Evolutionary conservation across 2,329 filamentous ascomycete genomes (phyloP).

Genomic region (Parafenestella ontariensis): DNA sequence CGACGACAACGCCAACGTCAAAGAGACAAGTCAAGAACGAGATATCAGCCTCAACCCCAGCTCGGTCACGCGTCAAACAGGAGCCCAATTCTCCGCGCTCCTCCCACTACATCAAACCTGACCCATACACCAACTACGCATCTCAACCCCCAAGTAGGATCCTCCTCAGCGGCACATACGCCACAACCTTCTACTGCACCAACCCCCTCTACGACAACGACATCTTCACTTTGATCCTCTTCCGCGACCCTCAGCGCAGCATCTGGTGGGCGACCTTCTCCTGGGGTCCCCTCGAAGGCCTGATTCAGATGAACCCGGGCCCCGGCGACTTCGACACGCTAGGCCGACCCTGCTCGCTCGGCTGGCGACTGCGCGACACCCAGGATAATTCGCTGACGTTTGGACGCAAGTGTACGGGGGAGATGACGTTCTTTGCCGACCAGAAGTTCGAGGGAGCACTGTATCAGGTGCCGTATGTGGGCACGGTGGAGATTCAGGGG

Average conservation of each 20-base stretch:
- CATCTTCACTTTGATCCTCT: slow-evolving; percentile 49
- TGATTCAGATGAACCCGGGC: slow-evolving; percentile 50
- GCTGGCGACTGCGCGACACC: slow-evolving; percentile 44
- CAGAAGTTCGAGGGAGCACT: slow-evolving; percentile 28
- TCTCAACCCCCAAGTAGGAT: slow-evolving; percentile 16
- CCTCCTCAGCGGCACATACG: slow-evolving; percentile 56
- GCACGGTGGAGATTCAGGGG: slow-evolving; percentile 35
- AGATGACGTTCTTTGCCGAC: slow-evolving; percentile 36
- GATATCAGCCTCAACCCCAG: slow-evolving; percentile 9
- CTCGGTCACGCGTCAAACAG: slow-evolving; percentile 11
- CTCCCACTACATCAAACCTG: slow-evolving; percentile 5
- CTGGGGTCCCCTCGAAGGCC: slow-evolving; percentile 51
- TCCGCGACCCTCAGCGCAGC: slow-evolving; percentile 25
- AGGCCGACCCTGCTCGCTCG: slow-evolving; percentile 14
- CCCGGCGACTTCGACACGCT: slow-evolving; percentile 14
- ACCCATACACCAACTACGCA: background rate
- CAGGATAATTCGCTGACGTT: slow-evolving; percentile 34
- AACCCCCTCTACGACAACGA: slow-evolving; percentile 16
- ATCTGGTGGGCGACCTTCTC: slow-evolving; percentile 58
- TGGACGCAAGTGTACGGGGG: slow-evolving; percentile 43
- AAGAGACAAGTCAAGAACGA: slow-evolving; percentile 10
- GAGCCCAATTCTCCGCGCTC: slow-evolving; percentile 2
- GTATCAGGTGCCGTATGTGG: slow-evolving; percentile 33
- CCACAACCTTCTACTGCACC: slow-evolving; percentile 41
- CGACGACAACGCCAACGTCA: background rate